These are phyloP conservation scores for Pisolithus albus DNA, from an alignment of 768 basidiomycete genomes.

Conservation along the genomic window DNA sequence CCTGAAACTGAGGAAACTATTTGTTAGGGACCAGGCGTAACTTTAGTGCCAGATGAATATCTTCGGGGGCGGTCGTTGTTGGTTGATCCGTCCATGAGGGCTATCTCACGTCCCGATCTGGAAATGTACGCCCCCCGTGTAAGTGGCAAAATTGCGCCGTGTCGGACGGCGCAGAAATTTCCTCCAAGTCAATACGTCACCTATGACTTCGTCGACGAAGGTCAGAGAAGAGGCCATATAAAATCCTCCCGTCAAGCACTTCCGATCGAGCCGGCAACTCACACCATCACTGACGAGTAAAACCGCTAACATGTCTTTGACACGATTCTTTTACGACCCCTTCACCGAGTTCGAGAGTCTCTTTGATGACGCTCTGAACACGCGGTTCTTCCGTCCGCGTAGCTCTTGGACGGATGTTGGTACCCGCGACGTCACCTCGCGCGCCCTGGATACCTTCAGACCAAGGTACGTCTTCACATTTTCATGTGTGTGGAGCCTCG, in stretches of 20 bases:
- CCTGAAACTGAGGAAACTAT: no score
- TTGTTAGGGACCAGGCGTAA: no score
- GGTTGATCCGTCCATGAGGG: no score
- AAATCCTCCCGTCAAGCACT: neutral
- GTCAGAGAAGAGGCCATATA: neutral
- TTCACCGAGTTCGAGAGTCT: conserved; percentile 39
- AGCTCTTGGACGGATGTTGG: conserved; percentile 4
- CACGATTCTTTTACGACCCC: conserved; percentile 31
- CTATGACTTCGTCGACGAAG: neutral
- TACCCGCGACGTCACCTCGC: conserved; percentile 6
- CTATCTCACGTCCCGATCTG: no score
- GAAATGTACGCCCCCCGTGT: no score
- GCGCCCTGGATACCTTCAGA: conserved; percentile 8
- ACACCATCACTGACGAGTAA: neutral
- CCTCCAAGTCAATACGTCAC: neutral
- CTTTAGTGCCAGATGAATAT: no score
- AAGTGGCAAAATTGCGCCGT: no score
- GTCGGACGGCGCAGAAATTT: no score
- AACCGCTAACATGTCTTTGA: conserved; percentile 17
- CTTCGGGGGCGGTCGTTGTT: no score
- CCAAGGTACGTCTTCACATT: conserved; percentile 23
- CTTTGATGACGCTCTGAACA: conserved; percentile 32
- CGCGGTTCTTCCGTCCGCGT: conserved; percentile 19
- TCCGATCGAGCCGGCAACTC: neutral
- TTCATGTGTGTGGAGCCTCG: neutral